Evolutionary conservation across 163 green algal species (phyloP).

Genomic region (Smithsoniella earleae): DNA sequence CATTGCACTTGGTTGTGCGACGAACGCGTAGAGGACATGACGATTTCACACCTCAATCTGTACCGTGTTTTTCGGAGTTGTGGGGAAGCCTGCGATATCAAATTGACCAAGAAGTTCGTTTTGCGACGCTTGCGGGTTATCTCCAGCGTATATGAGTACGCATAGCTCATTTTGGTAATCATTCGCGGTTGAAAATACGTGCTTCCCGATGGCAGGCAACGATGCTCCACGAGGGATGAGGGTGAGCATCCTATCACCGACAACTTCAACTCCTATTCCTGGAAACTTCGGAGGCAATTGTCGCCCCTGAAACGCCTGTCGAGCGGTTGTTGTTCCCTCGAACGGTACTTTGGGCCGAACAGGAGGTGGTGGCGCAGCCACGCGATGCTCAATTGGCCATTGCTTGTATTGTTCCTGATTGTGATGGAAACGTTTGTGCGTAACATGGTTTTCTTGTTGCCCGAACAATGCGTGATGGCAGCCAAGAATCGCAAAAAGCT

Average conservation of each 20-base stretch:
- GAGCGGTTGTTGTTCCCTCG: slow-evolving; percentile 48
- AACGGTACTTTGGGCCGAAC: slow-evolving; percentile 43
- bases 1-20: neutral
- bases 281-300: slow-evolving; percentile 44
- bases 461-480: slow-evolving; percentile 31
- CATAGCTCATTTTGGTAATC: slow-evolving; percentile 48
- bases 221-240: slow-evolving; percentile 41
- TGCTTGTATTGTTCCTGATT: slow-evolving; percentile 33
- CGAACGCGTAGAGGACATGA: no score
- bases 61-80: neutral
- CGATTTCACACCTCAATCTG: slow-evolving; percentile 33
- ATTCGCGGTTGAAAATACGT: slow-evolving; percentile 48
- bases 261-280: slow-evolving; percentile 47
- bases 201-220: slow-evolving; percentile 34
- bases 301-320: slow-evolving; percentile 51
- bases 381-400: slow-evolving; percentile 28
- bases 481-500: no score
- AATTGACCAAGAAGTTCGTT: slow-evolving; percentile 58
- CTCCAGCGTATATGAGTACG: slow-evolving; percentile 54
- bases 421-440: neutral
- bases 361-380: slow-evolving; percentile 33
- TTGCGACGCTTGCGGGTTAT: slow-evolving; percentile 51
- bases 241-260: slow-evolving; percentile 41
- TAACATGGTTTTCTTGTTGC: slow-evolving; percentile 30
- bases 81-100: slow-evolving; percentile 44